phyloP scores from a whole-genome alignment of 345 rosid species.

The Bretschneidera sinensis region DNA sequence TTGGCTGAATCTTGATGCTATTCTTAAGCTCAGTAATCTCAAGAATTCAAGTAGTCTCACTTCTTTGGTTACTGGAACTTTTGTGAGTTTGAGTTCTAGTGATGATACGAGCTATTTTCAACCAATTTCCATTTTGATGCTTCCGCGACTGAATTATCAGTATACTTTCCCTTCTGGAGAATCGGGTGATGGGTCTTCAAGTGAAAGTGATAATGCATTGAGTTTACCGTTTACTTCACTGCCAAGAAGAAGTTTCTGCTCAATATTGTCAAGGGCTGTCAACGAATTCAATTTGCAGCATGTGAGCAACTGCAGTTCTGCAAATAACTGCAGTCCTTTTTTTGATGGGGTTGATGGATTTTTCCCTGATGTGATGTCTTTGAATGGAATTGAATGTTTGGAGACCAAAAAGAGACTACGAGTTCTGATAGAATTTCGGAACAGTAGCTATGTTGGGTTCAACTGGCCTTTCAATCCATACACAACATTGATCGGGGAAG shows the following conservation, averaged over 20 bases:
- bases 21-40: slow-evolving; percentile 40
- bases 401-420: slow-evolving; percentile 16
- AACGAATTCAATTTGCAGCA: slow-evolving; percentile 22
- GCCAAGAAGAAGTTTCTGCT: slow-evolving; percentile 17
- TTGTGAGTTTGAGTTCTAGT: slow-evolving; percentile 30
- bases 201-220: slow-evolving; percentile 8
- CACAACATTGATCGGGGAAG: slow-evolving; percentile 43
- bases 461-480: slow-evolving; percentile 14
- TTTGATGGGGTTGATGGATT: slow-evolving; percentile 9
- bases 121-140: slow-evolving; percentile 29
- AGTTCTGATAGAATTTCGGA: slow-evolving; percentile 16
- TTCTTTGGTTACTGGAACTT: slow-evolving; percentile 37
- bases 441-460: not conserved
- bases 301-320: slow-evolving; percentile 15
- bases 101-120: slow-evolving; percentile 28
- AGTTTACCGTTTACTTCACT: slow-evolving; percentile 15
- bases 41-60: no score
- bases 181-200: slow-evolving; percentile 1
- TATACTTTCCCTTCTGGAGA: slow-evolving; percentile 17
- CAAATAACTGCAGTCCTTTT: slow-evolving; percentile 19
- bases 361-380: slow-evolving; percentile 24
- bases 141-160: slow-evolving; percentile 25
- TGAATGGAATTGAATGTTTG: slow-evolving; percentile 24
- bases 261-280: slow-evolving; percentile 5
- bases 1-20: slow-evolving; percentile 18